These are phyloP conservation scores for Diplotaxis tenuifolia DNA, from an alignment of 345 rosid genomes.

Conservation along the genomic window DNA sequence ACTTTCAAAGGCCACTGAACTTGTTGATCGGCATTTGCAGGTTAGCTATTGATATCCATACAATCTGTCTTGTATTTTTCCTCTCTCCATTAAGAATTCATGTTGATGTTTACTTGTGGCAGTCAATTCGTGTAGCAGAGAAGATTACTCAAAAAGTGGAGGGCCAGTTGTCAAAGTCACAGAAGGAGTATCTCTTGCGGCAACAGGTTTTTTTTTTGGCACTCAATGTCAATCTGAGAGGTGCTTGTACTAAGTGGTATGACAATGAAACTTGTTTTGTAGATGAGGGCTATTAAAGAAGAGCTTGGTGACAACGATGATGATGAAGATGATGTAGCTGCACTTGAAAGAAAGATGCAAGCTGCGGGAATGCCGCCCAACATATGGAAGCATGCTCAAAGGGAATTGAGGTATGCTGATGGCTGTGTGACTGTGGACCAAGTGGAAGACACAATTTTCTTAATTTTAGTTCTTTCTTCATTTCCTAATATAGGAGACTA, in stretches of 20 bases:
- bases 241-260: conserved; percentile 1
- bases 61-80: conserved; percentile 8
- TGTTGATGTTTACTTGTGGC: conserved; percentile 45
- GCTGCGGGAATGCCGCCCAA: conserved; percentile 91
- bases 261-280: conserved; percentile 26
- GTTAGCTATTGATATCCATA: conserved; percentile 39
- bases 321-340: conserved; percentile 96
- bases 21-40: conserved; percentile 98
- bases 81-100: conserved; percentile 29
- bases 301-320: conserved; percentile 99
- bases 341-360: conserved; percentile 96
- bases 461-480: background rate
- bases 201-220: conserved; percentile 71
- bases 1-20: conserved; percentile 93
- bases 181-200: conserved; percentile 96
- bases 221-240: conserved; percentile 8
- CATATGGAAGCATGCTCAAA: conserved; percentile 97
- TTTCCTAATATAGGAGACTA: conserved; percentile 65
- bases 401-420: conserved; percentile 77
- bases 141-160: conserved; percentile 98
- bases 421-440: conserved; percentile 3
- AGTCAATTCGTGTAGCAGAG: conserved; percentile 99
- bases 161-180: conserved; percentile 96
- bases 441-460: background rate
- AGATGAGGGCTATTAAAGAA: conserved; percentile 99